phyloP scores from a whole-genome alignment of 2,329 filamentous ascomycete species.

The Aspergillus candidus region DNA sequence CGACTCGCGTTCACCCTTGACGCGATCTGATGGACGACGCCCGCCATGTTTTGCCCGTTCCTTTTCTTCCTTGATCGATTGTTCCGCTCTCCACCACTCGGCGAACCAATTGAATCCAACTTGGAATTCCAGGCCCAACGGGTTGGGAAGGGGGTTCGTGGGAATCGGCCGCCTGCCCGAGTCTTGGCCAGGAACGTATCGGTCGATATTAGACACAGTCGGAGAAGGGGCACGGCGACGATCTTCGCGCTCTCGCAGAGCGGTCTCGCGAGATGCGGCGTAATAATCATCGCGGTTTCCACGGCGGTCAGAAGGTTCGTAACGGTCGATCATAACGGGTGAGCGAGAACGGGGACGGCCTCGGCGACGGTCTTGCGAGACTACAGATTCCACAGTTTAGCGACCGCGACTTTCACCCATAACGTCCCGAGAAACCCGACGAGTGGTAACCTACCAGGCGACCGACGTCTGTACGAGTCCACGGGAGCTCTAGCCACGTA shows the following conservation, averaged over 20 bases:
- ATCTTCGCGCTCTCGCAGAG: constrained; percentile 51
- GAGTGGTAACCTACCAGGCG: constrained; percentile 37
- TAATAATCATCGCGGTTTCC: constrained; percentile 54
- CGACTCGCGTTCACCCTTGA: constrained; percentile 58
- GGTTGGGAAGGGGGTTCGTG: constrained; percentile 55
- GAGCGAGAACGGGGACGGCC: constrained; percentile 53
- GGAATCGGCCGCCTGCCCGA: constrained; percentile 46
- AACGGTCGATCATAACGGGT: constrained; percentile 57
- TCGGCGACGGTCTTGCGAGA: constrained; percentile 40
- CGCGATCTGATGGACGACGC: constrained; percentile 47
- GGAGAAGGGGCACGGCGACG: constrained; percentile 54
- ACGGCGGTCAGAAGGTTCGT: constrained; percentile 53
- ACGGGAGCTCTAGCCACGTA: constrained; percentile 26
- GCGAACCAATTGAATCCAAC: constrained; percentile 64
- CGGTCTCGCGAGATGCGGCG: constrained; percentile 35
- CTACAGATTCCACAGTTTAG: constrained; percentile 9
- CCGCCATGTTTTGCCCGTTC: constrained; percentile 56
- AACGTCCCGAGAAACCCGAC: not conserved
- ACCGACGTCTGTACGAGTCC: constrained; percentile 43
- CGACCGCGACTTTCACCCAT: not conserved
- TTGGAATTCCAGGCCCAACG: constrained; percentile 58
- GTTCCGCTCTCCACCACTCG: constrained; percentile 62
- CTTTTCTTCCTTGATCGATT: constrained; percentile 58
- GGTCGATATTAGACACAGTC: constrained; percentile 53
- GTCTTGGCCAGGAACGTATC: constrained; percentile 60